These are phyloP conservation scores for Fragaria nilgerrensis DNA, from an alignment of 306 rosid genomes.

Conservation along the genomic window DNA sequence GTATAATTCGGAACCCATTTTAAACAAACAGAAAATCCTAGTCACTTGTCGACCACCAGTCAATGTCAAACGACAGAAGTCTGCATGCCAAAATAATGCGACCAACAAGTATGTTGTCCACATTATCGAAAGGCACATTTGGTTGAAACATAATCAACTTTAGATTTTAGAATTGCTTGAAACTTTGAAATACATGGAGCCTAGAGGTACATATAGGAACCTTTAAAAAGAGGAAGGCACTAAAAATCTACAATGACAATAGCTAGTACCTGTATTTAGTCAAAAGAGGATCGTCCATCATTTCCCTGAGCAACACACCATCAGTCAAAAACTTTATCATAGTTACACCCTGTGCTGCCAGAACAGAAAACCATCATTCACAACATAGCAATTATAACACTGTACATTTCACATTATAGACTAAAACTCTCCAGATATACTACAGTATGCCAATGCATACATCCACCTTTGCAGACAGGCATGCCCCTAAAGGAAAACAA, in stretches of 20 bases:
- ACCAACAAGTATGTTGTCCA: background rate
- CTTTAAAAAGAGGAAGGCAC: background rate
- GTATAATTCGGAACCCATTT: background rate
- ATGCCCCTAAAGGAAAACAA: background rate
- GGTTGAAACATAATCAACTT: background rate
- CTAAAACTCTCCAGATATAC: background rate
- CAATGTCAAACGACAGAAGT: background rate
- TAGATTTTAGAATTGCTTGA: background rate
- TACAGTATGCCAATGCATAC: background rate
- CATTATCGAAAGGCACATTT: background rate
- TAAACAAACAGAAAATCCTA: background rate
- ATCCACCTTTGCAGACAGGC: background rate
- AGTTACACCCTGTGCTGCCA: constrained; percentile 80
- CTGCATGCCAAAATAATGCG: background rate
- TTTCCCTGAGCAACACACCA: constrained; percentile 86
- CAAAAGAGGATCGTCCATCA: constrained; percentile 98
- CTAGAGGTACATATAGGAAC: background rate
- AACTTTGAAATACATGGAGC: constrained; percentile 7
- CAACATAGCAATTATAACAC: background rate
- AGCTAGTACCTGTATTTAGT: constrained; percentile 80
- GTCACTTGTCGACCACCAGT: background rate
- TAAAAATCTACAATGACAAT: background rate
- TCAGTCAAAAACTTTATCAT: constrained; percentile 84
- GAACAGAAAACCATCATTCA: constrained; percentile 37
- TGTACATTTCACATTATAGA: background rate